Percentiles rank a stretch among this genome's conserved stretches.
These are phyloP conservation scores for Ogataea hybrid DNA, from an alignment of 1,139 yeast genomes.

Conservation along the genomic window DNA sequence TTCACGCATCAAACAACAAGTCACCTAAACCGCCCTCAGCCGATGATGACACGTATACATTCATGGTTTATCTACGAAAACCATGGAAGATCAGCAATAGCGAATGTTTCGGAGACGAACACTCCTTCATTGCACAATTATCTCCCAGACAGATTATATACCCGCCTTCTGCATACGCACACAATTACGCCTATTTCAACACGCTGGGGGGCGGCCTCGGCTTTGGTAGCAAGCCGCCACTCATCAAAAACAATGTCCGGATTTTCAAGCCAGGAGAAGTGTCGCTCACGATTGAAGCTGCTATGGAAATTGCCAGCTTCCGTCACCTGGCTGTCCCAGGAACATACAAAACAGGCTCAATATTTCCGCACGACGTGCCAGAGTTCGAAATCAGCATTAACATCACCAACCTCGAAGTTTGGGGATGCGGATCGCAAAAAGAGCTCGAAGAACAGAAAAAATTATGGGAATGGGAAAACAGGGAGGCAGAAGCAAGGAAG, in stretches of 20 bases:
- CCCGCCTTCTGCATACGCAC: conserved; percentile 37
- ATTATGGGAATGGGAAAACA: conserved; percentile 90
- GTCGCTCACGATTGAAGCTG: conserved; percentile 73
- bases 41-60: conserved; percentile 27
- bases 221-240: conserved; percentile 68
- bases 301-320: conserved; percentile 78
- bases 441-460: conserved; percentile 74
- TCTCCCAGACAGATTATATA: conserved; percentile 64
- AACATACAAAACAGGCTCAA: conserved; percentile 37
- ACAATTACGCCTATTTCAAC: conserved; percentile 56
- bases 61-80: conserved; percentile 28
- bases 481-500: conserved; percentile 78
- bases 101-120: conserved; percentile 63
- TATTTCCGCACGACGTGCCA: conserved; percentile 22
- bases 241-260: conserved; percentile 42
- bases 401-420: conserved; percentile 78
- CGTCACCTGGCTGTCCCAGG: conserved; percentile 64
- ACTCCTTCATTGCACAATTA: conserved; percentile 57
- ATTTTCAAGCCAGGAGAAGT: conserved; percentile 62
- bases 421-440: conserved; percentile 84
- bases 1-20: conserved; percentile 30
- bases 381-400: conserved; percentile 71
- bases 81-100: conserved; percentile 83
- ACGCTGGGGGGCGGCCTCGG: conserved; percentile 78
- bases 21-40: conserved; percentile 11